These are phyloP conservation scores for Linum trigynum DNA, from an alignment of 345 rosid species.

Conservation along the genomic window DNA sequence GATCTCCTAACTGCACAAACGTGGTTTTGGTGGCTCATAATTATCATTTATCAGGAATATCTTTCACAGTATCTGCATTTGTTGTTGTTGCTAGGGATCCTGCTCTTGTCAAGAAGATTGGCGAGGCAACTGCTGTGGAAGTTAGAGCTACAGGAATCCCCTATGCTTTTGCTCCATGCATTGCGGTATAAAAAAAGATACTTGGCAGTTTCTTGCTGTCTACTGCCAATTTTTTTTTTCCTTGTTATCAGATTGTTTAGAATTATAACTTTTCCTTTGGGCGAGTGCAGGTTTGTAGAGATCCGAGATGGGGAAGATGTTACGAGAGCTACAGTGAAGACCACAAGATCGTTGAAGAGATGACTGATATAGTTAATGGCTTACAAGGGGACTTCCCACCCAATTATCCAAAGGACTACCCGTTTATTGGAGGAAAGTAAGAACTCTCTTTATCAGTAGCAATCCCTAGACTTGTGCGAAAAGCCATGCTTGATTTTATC, in stretches of 20 bases:
- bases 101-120: not conserved
- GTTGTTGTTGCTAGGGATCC: too few species aligned
- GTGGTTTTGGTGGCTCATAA: too few species aligned
- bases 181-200: not conserved
- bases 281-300: conserved; percentile 9
- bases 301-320: conserved; percentile 9
- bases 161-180: conserved; percentile 3
- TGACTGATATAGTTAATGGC: conserved; percentile 3
- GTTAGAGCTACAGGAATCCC: conserved; percentile 6
- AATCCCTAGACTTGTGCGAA: not conserved
- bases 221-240: too few species aligned
- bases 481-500: too few species aligned
- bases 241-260: too few species aligned
- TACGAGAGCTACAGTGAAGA: conserved; percentile 11
- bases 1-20: too few species aligned
- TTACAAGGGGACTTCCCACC: conserved; percentile 1
- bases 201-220: too few species aligned
- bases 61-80: too few species aligned
- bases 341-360: conserved; percentile 1
- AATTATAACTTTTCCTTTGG: too few species aligned
- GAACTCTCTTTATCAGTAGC: not conserved
- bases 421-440: conserved; percentile 4
- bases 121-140: not conserved
- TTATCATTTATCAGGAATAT: too few species aligned
- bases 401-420: not conserved